Evolutionary conservation across 1,284 basidiomycete species (phyloP), one percentile per base, ranked within the genome.

Genomic region (Testicularia cyperi): DNA sequence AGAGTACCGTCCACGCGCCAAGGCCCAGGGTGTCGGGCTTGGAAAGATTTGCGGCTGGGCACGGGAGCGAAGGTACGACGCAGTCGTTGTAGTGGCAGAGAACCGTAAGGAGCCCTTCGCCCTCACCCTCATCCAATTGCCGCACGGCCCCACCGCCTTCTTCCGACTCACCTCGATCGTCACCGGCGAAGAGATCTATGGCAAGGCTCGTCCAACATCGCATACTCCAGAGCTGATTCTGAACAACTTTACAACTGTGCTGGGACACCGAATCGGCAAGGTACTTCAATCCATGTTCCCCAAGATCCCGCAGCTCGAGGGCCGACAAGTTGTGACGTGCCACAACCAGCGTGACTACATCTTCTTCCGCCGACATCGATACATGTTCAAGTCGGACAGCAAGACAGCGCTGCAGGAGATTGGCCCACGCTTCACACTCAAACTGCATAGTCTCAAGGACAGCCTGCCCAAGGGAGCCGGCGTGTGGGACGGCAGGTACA

Each of bases 321-420:
- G 95, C 15, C 83, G 95, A 30, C 95, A 99, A 78, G 92, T 97
- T 13, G 92, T 97, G 4, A 96, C 94, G 2, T 81, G 97, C 21
- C 95, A 98, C 78, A 97, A 97, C 72, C 92, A 97, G 77, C 84
- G 95, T 44, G 95, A 99, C 79, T 99, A 97, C 78, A 80, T 98
- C 48, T 99, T 99, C 80, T 96, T 98, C 82, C 81, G 95, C 49
- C 81, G 95, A 60, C 92, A 97, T 80, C 90, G 91, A 67, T 96
- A 96, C 77, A 89, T 90, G 30, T 97, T 96, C 78, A 84, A 90
- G 35, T 89, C 88, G 34, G 68, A 70, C 22, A 54, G 77, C 35
- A 92, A 90, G 73, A 92, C 96, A 9, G 86, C 88, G 14, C 79
- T 99, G 38, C 95, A 99, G 78, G 95, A 99, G 78, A 99, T 98